phyloP scores from a whole-genome alignment of 352 stramenopile species.

The Globisporangium recalcitrans region DNA sequence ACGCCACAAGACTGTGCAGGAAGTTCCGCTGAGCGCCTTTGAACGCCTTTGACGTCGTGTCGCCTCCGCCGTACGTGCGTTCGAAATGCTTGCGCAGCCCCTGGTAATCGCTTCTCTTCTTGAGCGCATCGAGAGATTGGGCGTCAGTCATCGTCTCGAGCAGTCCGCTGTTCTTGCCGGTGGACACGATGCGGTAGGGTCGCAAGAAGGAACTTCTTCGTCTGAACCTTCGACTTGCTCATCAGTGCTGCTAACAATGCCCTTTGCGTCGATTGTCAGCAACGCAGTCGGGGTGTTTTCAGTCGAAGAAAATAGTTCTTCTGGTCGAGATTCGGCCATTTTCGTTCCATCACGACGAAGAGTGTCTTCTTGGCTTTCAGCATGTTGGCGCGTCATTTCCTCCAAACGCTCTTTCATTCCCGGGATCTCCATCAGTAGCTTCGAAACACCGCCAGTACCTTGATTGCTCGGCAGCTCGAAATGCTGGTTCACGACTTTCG shows the following conservation, averaged over 20 bases:
- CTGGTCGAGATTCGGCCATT: conserved; percentile 4
- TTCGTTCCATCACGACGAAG: background rate
- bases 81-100: conserved; percentile 90
- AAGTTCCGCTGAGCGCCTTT: conserved; percentile 56
- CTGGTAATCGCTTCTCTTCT: conserved; percentile 85
- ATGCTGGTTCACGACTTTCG: conserved; percentile 77
- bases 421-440: conserved; percentile 48
- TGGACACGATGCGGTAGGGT: conserved; percentile 94
- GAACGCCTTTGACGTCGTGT: conserved; percentile 33
- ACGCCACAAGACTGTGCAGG: conserved; percentile 61
- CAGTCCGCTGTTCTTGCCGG: conserved; percentile 86
- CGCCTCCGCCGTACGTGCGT: conserved; percentile 70
- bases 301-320: conserved; percentile 4
- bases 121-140: conserved; percentile 94
- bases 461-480: conserved; percentile 45
- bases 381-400: conserved; percentile 21
- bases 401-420: conserved; percentile 45
- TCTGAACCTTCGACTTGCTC: background rate
- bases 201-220: conserved; percentile 59
- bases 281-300: background rate
- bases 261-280: conserved; percentile 4
- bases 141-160: conserved; percentile 94
- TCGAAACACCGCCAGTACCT: conserved; percentile 32
- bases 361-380: conserved; percentile 10
- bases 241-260: background rate